Percentiles rank a stretch among this genome's conserved stretches.
phyloP scores from a whole-genome alignment of 768 basidiomycete species.

The Artomyces pyxidatus region DNA sequence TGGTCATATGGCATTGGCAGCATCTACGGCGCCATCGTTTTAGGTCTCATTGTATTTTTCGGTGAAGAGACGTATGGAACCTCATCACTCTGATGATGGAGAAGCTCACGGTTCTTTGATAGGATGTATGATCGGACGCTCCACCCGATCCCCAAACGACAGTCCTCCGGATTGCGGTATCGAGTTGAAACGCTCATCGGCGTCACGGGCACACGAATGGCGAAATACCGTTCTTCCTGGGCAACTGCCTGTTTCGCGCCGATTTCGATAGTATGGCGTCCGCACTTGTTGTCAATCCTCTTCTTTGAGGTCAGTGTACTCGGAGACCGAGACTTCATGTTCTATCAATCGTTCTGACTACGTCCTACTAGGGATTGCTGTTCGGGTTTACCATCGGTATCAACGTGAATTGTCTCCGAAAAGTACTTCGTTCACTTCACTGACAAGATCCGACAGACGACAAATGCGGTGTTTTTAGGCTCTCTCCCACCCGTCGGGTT shows the following conservation, averaged over 20 bases:
- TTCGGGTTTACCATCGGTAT: slow-evolving; percentile 64
- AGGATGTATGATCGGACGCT: slow-evolving; percentile 59
- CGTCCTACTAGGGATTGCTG: slow-evolving; percentile 33
- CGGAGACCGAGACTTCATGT: too few species aligned
- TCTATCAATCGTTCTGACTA: background rate
- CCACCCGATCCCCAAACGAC: slow-evolving; percentile 37
- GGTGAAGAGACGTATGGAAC: slow-evolving; percentile 54
- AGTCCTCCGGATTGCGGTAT: slow-evolving; percentile 35
- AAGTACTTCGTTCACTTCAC: slow-evolving; percentile 5
- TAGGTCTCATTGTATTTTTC: slow-evolving; percentile 49
- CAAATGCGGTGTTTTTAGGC: slow-evolving; percentile 58
- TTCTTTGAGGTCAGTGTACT: slow-evolving; percentile 36
- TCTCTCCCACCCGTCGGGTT: slow-evolving; percentile 45
- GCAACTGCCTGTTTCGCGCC: slow-evolving; percentile 32
- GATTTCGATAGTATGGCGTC: slow-evolving; percentile 51
- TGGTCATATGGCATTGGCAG: slow-evolving; percentile 64
- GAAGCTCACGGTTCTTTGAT: slow-evolving; percentile 2
- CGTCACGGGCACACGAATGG: slow-evolving; percentile 50
- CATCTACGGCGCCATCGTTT: slow-evolving; percentile 47
- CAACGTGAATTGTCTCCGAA: too few species aligned
- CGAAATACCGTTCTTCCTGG: slow-evolving; percentile 47
- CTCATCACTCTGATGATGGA: background rate
- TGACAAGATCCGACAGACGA: slow-evolving; percentile 34
- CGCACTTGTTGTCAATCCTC: slow-evolving; percentile 47
- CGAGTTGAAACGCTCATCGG: slow-evolving; percentile 55